A percentile compares a stretch with the other conserved stretches of the same genome.
phyloP scores from a whole-genome alignment of 2,329 filamentous ascomycete genomes.

The Aspergillus neotritici region DNA sequence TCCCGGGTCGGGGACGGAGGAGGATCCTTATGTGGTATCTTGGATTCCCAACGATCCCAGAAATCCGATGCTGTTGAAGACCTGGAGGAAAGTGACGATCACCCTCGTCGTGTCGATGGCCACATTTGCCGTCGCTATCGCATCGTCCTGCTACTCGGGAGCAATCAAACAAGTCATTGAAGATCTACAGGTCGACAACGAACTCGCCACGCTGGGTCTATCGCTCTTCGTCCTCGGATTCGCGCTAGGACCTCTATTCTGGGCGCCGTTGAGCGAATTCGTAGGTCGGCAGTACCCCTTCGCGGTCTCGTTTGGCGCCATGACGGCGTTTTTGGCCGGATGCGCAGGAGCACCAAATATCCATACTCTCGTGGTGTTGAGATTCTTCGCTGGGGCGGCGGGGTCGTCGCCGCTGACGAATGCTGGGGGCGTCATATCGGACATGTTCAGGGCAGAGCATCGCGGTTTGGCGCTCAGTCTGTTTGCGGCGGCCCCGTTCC shows the following conservation, averaged over 20 bases:
- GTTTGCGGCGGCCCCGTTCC: constrained; percentile 4
- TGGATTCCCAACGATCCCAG: constrained; percentile 3
- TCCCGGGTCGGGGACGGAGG: constrained; percentile 2
- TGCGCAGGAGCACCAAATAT: neutral
- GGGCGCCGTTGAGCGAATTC: constrained; percentile 1
- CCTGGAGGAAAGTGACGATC: neutral
- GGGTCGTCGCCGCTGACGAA: constrained; percentile 1
- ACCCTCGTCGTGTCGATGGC: neutral
- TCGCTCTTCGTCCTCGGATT: constrained; percentile 1
- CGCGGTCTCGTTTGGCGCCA: neutral
- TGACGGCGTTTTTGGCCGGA: neutral
- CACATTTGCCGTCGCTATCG: constrained; percentile 1
- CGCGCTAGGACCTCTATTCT: neutral
- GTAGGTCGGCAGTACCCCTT: constrained; percentile 2
- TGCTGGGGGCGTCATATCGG: neutral
- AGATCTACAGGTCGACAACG: neutral
- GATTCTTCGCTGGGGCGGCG: constrained; percentile 5
- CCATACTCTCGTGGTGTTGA: constrained; percentile 5
- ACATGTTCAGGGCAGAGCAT: constrained; percentile 5
- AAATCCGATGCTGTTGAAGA: neutral
- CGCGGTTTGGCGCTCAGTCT: constrained; percentile 1
- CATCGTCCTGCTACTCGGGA: neutral
- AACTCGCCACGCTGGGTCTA: neutral
- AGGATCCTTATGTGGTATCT: constrained; percentile 1
- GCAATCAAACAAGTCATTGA: neutral